Conservation (phyloP, 345 rosid species). For the Populus simonii region DNA sequence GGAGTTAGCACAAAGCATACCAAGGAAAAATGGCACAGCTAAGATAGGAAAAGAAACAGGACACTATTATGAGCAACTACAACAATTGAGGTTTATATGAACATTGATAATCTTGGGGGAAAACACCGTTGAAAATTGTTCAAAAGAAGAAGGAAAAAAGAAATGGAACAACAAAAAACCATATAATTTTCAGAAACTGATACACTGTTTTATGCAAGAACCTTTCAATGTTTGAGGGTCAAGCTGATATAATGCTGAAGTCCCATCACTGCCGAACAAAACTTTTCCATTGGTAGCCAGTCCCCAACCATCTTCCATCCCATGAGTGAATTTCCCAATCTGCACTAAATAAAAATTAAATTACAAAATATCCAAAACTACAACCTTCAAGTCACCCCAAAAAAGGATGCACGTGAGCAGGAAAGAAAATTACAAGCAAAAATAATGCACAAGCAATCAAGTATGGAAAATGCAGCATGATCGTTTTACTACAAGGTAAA, state of each 20-base stretch:
- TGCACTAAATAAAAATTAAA: constrained; percentile 34
- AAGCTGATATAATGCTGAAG: constrained; percentile 72
- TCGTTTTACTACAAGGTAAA: neutral
- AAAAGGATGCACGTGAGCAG: neutral
- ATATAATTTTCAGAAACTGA: constrained; percentile 1
- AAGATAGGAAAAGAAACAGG: neutral
- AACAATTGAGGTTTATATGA: neutral
- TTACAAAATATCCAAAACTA: neutral
- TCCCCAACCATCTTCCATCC: constrained; percentile 98
- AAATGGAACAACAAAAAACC: neutral
- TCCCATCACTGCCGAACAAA: constrained; percentile 87
- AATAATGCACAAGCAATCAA: neutral
- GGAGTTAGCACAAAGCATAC: constrained; percentile 1
- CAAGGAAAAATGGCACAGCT: neutral
- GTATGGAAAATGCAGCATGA: neutral
- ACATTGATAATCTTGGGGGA: neutral
- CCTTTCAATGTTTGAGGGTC: constrained; percentile 73
- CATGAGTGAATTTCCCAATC: constrained; percentile 63
- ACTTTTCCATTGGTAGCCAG: constrained; percentile 83
- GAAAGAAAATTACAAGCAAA: too few relatives aligned
- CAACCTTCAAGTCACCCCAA: constrained; percentile 1
- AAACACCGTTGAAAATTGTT: neutral
- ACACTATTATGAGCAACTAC: neutral
- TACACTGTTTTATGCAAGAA: constrained; percentile 18
- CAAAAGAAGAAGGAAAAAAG: constrained; percentile 2